Evolutionary conservation across 2,329 filamentous ascomycete genomes (phyloP).

Genomic region (Phialophora verrucosa): DNA sequence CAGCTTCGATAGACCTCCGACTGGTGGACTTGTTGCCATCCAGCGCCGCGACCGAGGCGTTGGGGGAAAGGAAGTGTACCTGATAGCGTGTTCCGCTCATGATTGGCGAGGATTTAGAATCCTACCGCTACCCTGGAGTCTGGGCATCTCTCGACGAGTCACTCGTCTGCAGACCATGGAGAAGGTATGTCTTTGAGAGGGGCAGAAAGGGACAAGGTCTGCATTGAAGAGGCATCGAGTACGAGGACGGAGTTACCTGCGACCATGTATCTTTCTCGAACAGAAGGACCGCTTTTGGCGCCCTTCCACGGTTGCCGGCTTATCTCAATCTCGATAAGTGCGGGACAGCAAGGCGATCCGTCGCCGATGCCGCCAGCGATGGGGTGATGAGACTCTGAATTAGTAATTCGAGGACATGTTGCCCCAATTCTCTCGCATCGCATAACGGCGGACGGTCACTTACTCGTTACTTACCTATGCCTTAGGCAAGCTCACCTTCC

Average conservation of each 20-base stretch:
- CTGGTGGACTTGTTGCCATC: slow-evolving; percentile 2
- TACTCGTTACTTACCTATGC: too few species aligned
- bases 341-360: not conserved
- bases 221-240: too few species aligned
- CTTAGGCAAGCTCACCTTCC: too few species aligned
- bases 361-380: too few species aligned
- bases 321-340: not conserved
- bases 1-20: slow-evolving; percentile 3
- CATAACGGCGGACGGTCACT: too few species aligned
- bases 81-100: slow-evolving; percentile 11
- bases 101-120: not conserved
- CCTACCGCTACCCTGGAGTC: not conserved
- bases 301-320: not conserved
- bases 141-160: not conserved
- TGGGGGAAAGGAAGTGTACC: slow-evolving; percentile 4
- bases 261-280: too few species aligned
- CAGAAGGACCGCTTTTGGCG: not conserved
- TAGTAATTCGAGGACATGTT: too few species aligned
- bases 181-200: too few species aligned
- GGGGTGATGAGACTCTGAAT: too few species aligned
- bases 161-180: not conserved
- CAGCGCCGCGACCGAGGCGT: not conserved
- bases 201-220: too few species aligned
- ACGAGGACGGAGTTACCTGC: not conserved
- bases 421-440: too few species aligned